A percentile compares a stretch with the other conserved stretches of the same genome.
Evolutionary conservation across 1,284 basidiomycete genomes (phyloP).

Genomic region (Hemileia vastatrix): DNA sequence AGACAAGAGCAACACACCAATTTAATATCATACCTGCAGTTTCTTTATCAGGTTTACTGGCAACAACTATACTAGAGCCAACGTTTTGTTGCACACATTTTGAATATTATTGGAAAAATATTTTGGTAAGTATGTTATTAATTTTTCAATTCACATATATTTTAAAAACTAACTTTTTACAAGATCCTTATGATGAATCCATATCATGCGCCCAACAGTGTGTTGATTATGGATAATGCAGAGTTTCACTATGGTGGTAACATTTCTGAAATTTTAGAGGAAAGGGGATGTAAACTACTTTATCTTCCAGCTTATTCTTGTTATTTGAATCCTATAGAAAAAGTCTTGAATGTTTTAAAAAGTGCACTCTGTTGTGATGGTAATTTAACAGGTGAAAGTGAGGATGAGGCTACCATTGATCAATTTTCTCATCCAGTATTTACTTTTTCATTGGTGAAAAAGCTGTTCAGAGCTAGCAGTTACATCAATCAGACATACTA

Average conservation of each 20-base stretch:
- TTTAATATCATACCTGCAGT: background rate
- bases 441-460: background rate
- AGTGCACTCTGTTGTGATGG: background rate
- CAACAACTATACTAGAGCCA: background rate
- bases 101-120: background rate
- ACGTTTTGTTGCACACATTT: background rate
- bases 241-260: background rate
- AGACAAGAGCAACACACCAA: background rate
- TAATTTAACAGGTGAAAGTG: background rate
- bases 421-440: background rate
- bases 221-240: conserved; percentile 1
- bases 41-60: background rate
- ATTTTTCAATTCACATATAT: background rate
- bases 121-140: background rate
- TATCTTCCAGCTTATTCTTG: background rate
- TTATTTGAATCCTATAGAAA: conserved; percentile 1
- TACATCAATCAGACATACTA: too few species aligned
- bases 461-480: background rate
- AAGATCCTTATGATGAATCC: background rate
- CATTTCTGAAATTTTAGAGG: background rate
- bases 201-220: too few species aligned
- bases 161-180: too few species aligned
- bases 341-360: background rate
- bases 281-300: background rate
- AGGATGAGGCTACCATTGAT: background rate